Evolutionary conservation across 257 asterid genomes (phyloP), one percentile per base, ranked within the genome.

Genomic region (Sherardia arvensis): DNA sequence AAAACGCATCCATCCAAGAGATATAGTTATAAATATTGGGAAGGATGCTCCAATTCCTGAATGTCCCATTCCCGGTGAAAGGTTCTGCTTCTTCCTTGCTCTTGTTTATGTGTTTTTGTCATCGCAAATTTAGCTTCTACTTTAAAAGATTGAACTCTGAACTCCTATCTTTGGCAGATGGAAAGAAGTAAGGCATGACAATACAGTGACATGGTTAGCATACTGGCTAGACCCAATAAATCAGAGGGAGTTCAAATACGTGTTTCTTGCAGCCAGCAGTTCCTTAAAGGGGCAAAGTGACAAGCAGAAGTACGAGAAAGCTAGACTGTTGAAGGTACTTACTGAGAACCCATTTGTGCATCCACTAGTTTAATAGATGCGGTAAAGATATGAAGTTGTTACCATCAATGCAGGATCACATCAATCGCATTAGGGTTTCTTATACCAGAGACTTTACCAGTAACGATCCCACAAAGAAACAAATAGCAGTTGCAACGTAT

Each of bases 201-300:
- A 89, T 72, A 92, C 99, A 2, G 99, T 92, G 58, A 89, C 97
- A 73, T 92, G 99, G 99, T 78, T 92, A 82, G 99, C 99, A 29
- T 92, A 65, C 74, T 92, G 99, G 99, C 84, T 77, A 51, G 99
- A 92, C 80, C 99, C 99, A 62, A 89, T 92, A 66, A 92, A 92
- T 71, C 84, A 67, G 21, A 92, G 74, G 78, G 97, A 89, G 69
- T 87, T 87, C 84, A 92, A 92, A 74, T 92, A 92, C 66, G 97
- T 92, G 67, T 89, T 89, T 68, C 79, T 92, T 66, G 99, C 96
- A 15, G 97, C 99, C 66, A 92, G 99, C 81, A 92, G 99, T 71
- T 53, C 95, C 71, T 75, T 92, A 81, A 92, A 92, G 82, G 99
- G 99, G 68, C 99, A 83, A 82, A 92, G 99, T 65, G 99, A 92